These are phyloP conservation scores for Delonix regia DNA, from an alignment of 306 rosid species.

Conservation along the genomic window DNA sequence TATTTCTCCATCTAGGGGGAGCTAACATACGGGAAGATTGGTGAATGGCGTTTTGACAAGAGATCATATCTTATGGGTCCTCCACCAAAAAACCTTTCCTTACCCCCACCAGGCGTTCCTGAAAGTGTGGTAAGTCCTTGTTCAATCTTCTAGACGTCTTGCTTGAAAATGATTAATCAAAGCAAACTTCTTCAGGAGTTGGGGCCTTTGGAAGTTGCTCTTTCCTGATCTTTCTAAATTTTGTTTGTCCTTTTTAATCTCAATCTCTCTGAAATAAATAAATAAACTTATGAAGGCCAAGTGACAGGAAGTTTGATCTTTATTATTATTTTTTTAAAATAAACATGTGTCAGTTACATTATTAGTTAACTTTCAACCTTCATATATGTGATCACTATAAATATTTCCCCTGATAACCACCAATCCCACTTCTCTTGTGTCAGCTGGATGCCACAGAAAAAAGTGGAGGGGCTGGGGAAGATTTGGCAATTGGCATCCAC, in stretches of 20 bases:
- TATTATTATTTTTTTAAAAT: too few species aligned
- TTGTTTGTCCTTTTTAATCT: background rate
- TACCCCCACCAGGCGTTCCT: constrained; percentile 94
- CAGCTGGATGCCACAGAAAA: background rate
- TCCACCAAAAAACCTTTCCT: constrained; percentile 78
- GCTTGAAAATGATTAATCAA: constrained; percentile 19
- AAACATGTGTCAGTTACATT: background rate
- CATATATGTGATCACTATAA: background rate
- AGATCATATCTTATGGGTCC: constrained; percentile 82
- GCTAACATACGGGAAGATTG: constrained; percentile 78
- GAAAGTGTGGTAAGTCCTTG: constrained; percentile 82
- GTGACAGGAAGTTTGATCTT: constrained; percentile 12
- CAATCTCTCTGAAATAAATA: background rate
- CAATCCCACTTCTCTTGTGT: background rate
- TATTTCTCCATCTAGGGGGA: constrained; percentile 57
- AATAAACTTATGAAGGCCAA: constrained; percentile 7
- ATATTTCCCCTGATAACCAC: background rate
- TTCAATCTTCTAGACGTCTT: background rate
- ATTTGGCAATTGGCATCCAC: background rate
- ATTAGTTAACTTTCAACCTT: background rate
- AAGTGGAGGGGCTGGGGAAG: too few species aligned
- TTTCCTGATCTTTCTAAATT: background rate
- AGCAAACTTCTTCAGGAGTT: background rate
- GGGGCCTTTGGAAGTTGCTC: constrained; percentile 7
- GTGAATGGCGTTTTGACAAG: constrained; percentile 98